Conservation (phyloP, 305 asterid genomes). For the Solanum aculeatissimum region DNA sequence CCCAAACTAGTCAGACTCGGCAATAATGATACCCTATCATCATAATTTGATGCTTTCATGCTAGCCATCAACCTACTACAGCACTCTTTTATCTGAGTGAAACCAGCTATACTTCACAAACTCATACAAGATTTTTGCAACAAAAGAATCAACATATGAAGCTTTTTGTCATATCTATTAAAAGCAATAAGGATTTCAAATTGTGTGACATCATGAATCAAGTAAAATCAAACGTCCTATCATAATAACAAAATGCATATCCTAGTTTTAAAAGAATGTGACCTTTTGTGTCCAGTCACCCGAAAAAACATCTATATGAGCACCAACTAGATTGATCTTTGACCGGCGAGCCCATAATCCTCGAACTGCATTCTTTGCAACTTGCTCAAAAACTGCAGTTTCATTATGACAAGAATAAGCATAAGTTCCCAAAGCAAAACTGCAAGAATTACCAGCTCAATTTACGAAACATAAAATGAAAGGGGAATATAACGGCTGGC, state of each 20-base stretch:
- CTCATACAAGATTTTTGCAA: background rate
- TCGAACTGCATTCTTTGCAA: conserved; percentile 86
- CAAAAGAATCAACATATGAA: background rate
- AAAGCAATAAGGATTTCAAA: background rate
- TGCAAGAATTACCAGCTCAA: background rate
- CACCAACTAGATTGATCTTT: conserved; percentile 91
- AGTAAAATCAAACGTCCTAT: background rate
- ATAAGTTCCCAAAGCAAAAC: background rate
- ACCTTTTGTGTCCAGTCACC: conserved; percentile 99
- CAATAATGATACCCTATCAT: background rate
- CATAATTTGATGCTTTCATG: background rate
- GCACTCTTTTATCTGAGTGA: background rate
- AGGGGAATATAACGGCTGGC: background rate
- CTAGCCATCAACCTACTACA: background rate
- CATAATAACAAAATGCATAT: conserved; percentile 2
- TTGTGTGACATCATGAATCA: background rate
- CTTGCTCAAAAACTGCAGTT: conserved; percentile 82
- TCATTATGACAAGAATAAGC: conserved; percentile 13
- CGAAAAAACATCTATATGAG: conserved; percentile 94
- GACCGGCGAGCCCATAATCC: conserved; percentile 99
- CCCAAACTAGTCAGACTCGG: background rate
- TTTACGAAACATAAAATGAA: background rate
- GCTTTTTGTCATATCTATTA: background rate
- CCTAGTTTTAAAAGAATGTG: conserved; percentile 6
- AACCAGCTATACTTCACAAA: background rate